phyloP scores from a whole-genome alignment of 768 basidiomycete species.

The Dacryopinax spathularia region DNA sequence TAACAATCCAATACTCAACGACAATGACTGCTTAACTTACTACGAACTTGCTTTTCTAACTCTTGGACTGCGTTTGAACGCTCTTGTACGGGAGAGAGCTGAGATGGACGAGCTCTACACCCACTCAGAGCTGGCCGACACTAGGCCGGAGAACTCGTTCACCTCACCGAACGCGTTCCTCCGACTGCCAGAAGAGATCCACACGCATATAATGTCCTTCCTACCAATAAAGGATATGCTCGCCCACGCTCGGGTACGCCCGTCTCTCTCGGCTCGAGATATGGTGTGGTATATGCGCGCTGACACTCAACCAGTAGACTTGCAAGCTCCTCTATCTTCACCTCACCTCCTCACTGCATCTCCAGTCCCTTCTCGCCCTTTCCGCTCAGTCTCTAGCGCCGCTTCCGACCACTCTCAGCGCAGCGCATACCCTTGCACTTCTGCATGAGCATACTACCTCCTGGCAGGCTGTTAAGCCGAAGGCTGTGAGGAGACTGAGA shows the following conservation, averaged over 20 bases:
- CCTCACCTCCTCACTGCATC: not conserved
- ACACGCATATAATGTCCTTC: not conserved
- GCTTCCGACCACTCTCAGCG: not conserved
- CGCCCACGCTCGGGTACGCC: not conserved
- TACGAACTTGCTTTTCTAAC: too few relatives aligned
- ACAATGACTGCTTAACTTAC: too few relatives aligned
- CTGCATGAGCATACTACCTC: not conserved
- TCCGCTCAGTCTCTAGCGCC: not conserved
- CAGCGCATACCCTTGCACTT: not conserved
- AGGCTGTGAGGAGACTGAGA: not conserved
- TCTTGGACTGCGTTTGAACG: too few relatives aligned
- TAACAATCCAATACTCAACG: too few relatives aligned
- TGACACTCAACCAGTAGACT: not conserved
- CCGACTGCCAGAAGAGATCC: not conserved
- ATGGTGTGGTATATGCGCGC: too few relatives aligned
- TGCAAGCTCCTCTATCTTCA: not conserved
- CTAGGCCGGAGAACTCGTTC: not conserved
- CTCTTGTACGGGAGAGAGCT: too few relatives aligned
- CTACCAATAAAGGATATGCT: not conserved
- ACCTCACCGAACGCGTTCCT: not conserved
- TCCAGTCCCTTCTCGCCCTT: not conserved
- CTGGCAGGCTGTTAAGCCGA: not conserved
- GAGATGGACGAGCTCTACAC: too few relatives aligned
- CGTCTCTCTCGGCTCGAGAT: too few relatives aligned
- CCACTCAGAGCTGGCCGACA: not conserved